These are phyloP conservation scores for Melampsora larici-populina DNA, from an alignment of 1,284 basidiomycete genomes.

Conservation along the genomic window DNA sequence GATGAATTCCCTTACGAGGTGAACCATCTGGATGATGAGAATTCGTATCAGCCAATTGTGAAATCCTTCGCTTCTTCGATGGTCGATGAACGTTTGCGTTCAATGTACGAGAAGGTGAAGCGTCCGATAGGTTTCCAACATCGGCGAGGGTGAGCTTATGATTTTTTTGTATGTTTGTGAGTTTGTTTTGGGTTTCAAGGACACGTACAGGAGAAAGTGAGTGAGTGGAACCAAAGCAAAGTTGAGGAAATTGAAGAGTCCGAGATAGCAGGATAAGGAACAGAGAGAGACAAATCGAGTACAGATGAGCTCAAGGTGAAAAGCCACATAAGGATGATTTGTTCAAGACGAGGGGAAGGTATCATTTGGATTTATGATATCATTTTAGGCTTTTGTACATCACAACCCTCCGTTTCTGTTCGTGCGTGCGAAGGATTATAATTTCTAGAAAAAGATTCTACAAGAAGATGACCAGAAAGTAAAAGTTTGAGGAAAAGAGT, in stretches of 20 bases:
- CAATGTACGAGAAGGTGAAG: neutral
- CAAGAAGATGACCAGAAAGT: neutral
- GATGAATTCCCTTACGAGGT: conserved; percentile 25
- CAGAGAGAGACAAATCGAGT: neutral
- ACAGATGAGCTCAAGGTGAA: neutral
- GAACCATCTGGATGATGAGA: conserved; percentile 14
- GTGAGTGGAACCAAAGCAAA: neutral
- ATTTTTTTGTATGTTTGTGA: neutral
- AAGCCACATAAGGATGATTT: neutral
- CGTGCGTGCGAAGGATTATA: neutral
- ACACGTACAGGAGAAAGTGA: neutral
- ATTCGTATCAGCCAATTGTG: conserved; percentile 33
- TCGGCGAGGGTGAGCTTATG: conserved; percentile 42
- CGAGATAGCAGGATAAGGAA: neutral
- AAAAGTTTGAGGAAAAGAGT: neutral
- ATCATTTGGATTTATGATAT: neutral
- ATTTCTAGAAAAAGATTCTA: neutral
- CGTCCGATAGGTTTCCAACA: conserved; percentile 35
- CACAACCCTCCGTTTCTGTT: neutral
- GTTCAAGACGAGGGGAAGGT: neutral
- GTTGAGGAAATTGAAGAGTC: neutral
- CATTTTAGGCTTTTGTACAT: neutral
- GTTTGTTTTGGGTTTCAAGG: neutral
- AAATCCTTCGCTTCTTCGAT: conserved; percentile 36
- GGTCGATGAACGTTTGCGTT: conserved; percentile 10